A percentile compares a stretch with the other conserved stretches of the same genome.
These are phyloP conservation scores for Cavenderia fasciculata DNA, from an alignment of 78 protist species.

Conservation along the genomic window DNA sequence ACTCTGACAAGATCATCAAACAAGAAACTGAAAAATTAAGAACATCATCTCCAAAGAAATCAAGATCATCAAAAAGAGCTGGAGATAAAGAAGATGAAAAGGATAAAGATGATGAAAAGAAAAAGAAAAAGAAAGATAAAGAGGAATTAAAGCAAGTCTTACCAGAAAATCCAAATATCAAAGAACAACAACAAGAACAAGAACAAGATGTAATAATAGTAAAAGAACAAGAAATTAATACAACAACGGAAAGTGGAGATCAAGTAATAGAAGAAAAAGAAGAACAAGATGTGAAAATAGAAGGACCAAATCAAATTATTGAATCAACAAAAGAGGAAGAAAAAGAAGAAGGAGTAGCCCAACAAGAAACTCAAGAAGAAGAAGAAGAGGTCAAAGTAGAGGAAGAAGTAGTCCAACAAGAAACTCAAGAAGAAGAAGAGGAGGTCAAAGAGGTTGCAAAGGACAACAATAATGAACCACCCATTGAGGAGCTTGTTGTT, in stretches of 20 bases:
- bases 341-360: slow-evolving; percentile 22
- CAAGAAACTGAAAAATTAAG: too few relatives aligned
- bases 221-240: too few relatives aligned
- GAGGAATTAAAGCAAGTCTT: background rate
- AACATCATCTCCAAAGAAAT: too few relatives aligned
- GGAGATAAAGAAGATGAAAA: slow-evolving; percentile 7
- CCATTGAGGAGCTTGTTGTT: too few relatives aligned
- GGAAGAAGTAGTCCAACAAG: background rate
- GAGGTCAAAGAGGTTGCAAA: slow-evolving; percentile 4
- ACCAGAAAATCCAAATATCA: too few relatives aligned
- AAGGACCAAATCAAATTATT: background rate
- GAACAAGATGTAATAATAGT: background rate
- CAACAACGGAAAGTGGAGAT: background rate
- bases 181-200: background rate
- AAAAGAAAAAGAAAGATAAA: background rate
- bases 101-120: slow-evolving; percentile 1
- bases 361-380: slow-evolving; percentile 11
- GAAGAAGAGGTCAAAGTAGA: background rate
- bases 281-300: background rate
- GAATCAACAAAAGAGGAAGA: slow-evolving; percentile 4
- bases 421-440: slow-evolving; percentile 5
- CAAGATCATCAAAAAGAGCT: background rate
- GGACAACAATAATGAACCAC: too few relatives aligned
- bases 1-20: too few relatives aligned
- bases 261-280: slow-evolving; percentile 3